Evolutionary conservation across 805 yeast genomes (phyloP), one percentile per base, ranked within the genome.

Genomic region (Danielia oregonensis): DNA sequence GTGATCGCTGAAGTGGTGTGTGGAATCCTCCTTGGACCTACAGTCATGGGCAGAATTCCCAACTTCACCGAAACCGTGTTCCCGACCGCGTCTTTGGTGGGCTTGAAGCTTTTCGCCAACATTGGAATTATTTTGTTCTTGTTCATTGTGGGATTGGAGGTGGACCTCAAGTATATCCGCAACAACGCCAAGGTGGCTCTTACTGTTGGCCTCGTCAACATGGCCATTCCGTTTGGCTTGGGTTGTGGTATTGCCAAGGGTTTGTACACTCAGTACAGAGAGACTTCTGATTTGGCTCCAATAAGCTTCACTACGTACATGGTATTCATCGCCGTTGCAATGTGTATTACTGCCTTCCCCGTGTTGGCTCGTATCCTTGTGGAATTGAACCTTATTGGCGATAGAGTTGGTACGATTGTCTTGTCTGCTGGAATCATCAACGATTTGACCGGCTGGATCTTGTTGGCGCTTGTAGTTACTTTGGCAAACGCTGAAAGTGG

Each of bases 271-370:
- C 67, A 72, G 24, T 81, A 80, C 52, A 59, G 62, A 6, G 49
- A 59, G 24, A 61, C 39, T 17, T 30, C 40, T 16, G 17, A 24
- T 17, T 41, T 51, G 24, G 58, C 60, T 5, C 52, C 55, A 4
- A 65, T 79, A 23, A 65, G 77, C 35, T 84, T 83, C 52, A 79
- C 89, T 10, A 82, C 87, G 0, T 85, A 71, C 48, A 78, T 81
- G 82, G 84, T 84, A 8, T 85, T 85, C 48, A 79, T 85, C 32
- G 89, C 91, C 2, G 87, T 82, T 9, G 91, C 95, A 2, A 71
- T 84, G 69, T 78, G 91, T 43, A 82, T 85, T 44, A 85, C 95
- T 3, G 95, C 95, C 1, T 80, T 85, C 56, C 95, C 95, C 0
- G 95, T 85, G 2, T 60, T 85, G 42, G 91, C 86, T 2, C 76